phyloP scores from a whole-genome alignment of 2,329 filamentous ascomycete genomes.

The Colletotrichum phormii region DNA sequence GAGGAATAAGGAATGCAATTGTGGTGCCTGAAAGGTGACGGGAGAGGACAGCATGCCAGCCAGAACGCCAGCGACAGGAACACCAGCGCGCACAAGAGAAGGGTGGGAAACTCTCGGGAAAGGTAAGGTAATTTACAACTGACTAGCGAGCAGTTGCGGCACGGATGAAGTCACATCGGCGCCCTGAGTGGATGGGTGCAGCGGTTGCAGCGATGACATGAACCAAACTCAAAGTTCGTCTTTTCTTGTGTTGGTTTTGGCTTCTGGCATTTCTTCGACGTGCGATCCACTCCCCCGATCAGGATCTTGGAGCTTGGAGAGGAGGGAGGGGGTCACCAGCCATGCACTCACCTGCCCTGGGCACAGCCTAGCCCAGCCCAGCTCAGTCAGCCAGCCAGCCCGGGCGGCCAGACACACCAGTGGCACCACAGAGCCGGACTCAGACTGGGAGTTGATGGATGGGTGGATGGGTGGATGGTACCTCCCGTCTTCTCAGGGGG shows the following conservation, averaged over 20 bases:
- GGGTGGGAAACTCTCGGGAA: conserved; percentile 18
- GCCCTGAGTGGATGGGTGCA: conserved; percentile 26
- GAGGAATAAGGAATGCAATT: conserved; percentile 4
- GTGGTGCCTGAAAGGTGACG: neutral
- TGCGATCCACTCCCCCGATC: conserved; percentile 35
- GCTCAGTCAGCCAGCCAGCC: conserved; percentile 14
- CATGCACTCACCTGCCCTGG: conserved; percentile 21
- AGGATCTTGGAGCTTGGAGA: conserved; percentile 22
- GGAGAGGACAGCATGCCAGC: neutral
- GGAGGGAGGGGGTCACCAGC: conserved; percentile 1
- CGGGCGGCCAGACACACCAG: conserved; percentile 10
- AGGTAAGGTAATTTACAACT: neutral
- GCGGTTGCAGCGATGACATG: conserved; percentile 34
- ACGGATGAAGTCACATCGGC: conserved; percentile 34
- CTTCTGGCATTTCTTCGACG: conserved; percentile 36
- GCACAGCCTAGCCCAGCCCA: conserved; percentile 26
- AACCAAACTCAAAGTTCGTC: conserved; percentile 38
- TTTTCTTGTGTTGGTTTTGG: conserved; percentile 35
- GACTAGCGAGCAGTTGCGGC: conserved; percentile 31
- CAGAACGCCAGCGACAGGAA: conserved; percentile 10
- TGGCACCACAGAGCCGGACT: conserved; percentile 1
- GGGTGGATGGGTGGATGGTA: conserved; percentile 11
- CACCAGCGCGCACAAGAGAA: neutral
- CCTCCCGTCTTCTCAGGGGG: conserved; percentile 22
- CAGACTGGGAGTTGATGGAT: conserved; percentile 11